These are phyloP conservation scores for Penicillium manginii DNA, from an alignment of 495 filamentous ascomycete genomes.

Conservation along the genomic window DNA sequence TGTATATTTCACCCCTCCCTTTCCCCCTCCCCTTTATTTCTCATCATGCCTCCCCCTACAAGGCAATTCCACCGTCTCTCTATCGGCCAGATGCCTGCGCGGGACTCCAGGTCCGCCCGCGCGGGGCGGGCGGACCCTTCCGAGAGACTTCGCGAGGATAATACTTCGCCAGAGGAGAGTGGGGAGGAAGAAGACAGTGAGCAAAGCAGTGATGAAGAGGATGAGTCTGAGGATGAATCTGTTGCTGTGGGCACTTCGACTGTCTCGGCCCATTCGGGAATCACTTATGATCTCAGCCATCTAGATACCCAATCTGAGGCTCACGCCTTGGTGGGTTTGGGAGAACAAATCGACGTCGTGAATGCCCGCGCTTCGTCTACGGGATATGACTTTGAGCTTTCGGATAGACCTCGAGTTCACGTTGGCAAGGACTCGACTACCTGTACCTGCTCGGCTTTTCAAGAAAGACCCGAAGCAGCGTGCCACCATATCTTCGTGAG, in stretches of 20 bases:
- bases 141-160: slow-evolving; percentile 17
- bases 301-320: slow-evolving; percentile 41
- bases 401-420: slow-evolving; percentile 38
- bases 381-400: slow-evolving; percentile 43
- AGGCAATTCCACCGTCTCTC: slow-evolving; percentile 46
- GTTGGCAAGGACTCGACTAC: slow-evolving; percentile 31
- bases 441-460: slow-evolving; percentile 45
- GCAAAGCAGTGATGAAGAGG: slow-evolving; percentile 17
- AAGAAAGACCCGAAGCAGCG: slow-evolving; percentile 34
- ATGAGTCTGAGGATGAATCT: slow-evolving; percentile 21
- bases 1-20: background rate
- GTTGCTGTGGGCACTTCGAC: slow-evolving; percentile 23
- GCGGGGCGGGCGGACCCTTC: slow-evolving; percentile 23
- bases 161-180: slow-evolving; percentile 16
- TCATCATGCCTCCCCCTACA: slow-evolving; percentile 44
- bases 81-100: slow-evolving; percentile 39
- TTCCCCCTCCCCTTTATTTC: slow-evolving; percentile 4
- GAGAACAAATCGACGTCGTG: slow-evolving; percentile 39
- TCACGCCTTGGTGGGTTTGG: slow-evolving; percentile 42
- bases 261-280: slow-evolving; percentile 40
- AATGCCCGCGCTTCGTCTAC: slow-evolving; percentile 34
- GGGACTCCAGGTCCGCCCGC: slow-evolving; percentile 27
- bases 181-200: slow-evolving; percentile 19
- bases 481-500: slow-evolving; percentile 54
- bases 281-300: slow-evolving; percentile 45